Percentiles rank a stretch among this genome's conserved stretches.
Conservation (phyloP, 176 grass and related monocot genomes). For the Urochloa ruziziensis region DNA sequence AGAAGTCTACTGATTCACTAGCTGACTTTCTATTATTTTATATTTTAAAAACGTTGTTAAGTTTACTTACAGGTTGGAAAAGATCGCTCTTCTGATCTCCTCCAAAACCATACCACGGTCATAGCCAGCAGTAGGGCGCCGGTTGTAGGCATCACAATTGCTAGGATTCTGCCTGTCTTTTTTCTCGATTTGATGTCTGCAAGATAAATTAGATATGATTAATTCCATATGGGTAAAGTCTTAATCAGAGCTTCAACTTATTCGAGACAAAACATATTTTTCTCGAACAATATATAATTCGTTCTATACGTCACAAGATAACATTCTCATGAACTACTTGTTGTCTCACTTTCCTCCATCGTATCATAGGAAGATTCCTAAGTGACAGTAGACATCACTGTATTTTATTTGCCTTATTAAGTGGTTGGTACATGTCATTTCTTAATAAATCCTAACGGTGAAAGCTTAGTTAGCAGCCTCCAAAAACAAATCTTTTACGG, state of each 20-base stretch:
- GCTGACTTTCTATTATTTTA: background rate
- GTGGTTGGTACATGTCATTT: background rate
- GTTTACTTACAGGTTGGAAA: conserved; percentile 22
- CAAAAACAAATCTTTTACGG: background rate
- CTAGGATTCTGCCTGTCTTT: conserved; percentile 5
- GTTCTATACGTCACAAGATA: background rate
- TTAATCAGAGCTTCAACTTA: background rate
- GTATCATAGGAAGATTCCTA: background rate
- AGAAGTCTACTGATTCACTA: background rate
- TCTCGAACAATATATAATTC: background rate
- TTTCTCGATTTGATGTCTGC: conserved; percentile 41
- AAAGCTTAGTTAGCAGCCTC: background rate
- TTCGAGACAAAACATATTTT: background rate
- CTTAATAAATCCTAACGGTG: background rate
- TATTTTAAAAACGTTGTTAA: background rate
- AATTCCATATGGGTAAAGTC: background rate
- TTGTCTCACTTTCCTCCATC: background rate
- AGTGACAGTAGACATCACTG: background rate
- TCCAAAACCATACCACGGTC: conserved; percentile 1
- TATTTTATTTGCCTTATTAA: background rate
- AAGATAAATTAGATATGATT: background rate
- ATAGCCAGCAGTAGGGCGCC: background rate
- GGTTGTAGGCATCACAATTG: conserved; percentile 29
- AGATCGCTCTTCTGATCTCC: conserved; percentile 2
- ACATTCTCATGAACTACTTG: no score